Evolutionary conservation across 805 yeast species (phyloP), one percentile per base, ranked within the genome.

Genomic region (Hanseniaspora jakobsenii): DNA sequence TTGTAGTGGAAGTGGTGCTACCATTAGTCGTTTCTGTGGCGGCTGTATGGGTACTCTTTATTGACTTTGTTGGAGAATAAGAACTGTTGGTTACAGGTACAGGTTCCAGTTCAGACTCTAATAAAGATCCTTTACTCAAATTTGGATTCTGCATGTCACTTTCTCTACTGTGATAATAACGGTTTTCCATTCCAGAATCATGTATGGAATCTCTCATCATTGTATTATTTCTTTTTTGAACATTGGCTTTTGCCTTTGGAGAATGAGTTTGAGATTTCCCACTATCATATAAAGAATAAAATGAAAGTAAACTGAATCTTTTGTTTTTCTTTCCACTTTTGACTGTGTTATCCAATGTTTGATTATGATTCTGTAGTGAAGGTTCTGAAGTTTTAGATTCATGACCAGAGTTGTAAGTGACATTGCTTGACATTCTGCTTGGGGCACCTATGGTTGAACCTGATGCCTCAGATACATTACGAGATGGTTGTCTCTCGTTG

Each of bases 1-100:
- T 75, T 4, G 91, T 85, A 2, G 91, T 79, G 38, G 86, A 77
- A 57, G 18, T 52, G 48, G 42, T 52, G 57, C 35, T n/a, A n/a
- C n/a, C n/a, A n/a, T n/a, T n/a, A n/a, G n/a, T n/a, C n/a, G n/a
- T n/a, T n/a, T n/a, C n/a, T n/a, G n/a, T n/a, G n/a, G n/a, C 47
- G 24, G 29, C 16, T 13, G 27, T 16, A 13, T 37, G 21, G 10
- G 35, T 26, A 17, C 21, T 17, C n/a, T n/a, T n/a, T n/a, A 51
- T 52, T 40, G 47, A 39, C 17, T 52, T 49, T n/a, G 31, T 26
- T 22, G 18, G 35, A 18, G 32, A n/a, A n/a, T n/a, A n/a, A n/a
- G n/a, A n/a, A n/a, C n/a, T n/a, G n/a, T n/a, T n/a, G n/a, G n/a
- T n/a, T n/a, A n/a, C n/a, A n/a, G n/a, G n/a, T n/a, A n/a, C n/a